Percentiles rank a stretch among this genome's conserved stretches.
These are phyloP conservation scores for Triglochin maritima DNA, from an alignment of 106 monocot species.

Conservation along the genomic window DNA sequence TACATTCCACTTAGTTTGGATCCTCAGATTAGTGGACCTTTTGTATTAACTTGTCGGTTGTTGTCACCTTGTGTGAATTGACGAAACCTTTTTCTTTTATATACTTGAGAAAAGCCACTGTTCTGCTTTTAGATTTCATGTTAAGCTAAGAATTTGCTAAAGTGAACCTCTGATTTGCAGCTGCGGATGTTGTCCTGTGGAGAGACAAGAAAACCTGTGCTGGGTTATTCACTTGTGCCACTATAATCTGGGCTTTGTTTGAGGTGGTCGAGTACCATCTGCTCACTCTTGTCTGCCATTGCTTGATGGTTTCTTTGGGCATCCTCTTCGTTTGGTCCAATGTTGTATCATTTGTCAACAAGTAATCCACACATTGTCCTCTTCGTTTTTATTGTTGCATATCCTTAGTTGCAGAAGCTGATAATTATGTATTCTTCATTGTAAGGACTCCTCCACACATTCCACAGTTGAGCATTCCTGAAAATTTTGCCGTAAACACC, in stretches of 20 bases:
- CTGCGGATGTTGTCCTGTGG: slow-evolving; percentile 62
- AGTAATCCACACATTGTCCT: slow-evolving; percentile 19
- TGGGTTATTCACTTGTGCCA: slow-evolving; percentile 26
- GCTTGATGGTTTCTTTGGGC: slow-evolving; percentile 33
- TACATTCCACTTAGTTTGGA: too few relatives aligned
- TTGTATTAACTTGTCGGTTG: too few relatives aligned
- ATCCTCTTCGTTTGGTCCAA: slow-evolving; percentile 70
- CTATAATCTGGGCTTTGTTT: slow-evolving; percentile 43
- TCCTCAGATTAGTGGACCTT: too few relatives aligned
- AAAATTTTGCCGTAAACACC: slow-evolving; percentile 40
- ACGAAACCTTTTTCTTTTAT: too few relatives aligned
- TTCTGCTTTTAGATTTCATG: too few relatives aligned
- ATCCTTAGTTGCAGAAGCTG: neutral
- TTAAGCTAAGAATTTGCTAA: too few relatives aligned
- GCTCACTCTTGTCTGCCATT: slow-evolving; percentile 34
- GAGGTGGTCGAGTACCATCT: slow-evolving; percentile 62
- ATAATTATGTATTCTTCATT: neutral
- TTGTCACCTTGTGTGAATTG: too few relatives aligned
- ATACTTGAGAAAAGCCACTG: too few relatives aligned
- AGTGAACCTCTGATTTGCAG: slow-evolving; percentile 11
- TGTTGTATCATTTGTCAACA: slow-evolving; percentile 54
- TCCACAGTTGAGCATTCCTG: slow-evolving; percentile 57
- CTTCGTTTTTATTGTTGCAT: neutral
- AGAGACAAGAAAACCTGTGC: slow-evolving; percentile 56
- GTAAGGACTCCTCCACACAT: slow-evolving; percentile 45